Evolutionary conservation across 768 basidiomycete genomes (phyloP), one percentile per base, ranked within the genome.

Genomic region (Xerocomellus dryophilus): DNA sequence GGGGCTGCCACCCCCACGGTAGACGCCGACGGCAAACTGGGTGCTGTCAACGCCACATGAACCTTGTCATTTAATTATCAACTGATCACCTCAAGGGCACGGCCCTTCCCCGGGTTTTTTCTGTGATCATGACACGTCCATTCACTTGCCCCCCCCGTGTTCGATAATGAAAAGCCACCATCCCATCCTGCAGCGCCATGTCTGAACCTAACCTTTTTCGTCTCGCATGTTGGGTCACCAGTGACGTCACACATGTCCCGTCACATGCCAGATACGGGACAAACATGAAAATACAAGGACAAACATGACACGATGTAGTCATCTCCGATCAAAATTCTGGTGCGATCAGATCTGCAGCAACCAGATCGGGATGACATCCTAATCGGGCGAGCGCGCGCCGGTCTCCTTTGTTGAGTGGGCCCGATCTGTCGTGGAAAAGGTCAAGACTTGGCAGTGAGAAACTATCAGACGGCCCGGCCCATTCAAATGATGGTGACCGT

Each of bases 291-390:
- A 62, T 48, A 58, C 60, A 66, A 47, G 44, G 29, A 51, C 59
- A 61, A 57, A 66, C 25, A 59, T 23, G 47, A n/a, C 44, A 60
- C 27, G 56, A 57, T 42, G 55, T 41, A 54, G 38, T 25, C 43
- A 64, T 60, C 46, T 62, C 68, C 68, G 70, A 69, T 69, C 68
- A 69, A 61, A 69, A 71, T 69, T 71, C 68, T 64, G 54, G n/a
- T 53, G 23, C 54, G 68, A 67, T 71, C 65, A 52, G 65, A 69
- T 69, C 69, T 61, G 44, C 62, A 38, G 1, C 60, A 31, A 20
- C 56, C 64, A 53, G 62, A 68, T 66, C 59, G 50, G 60, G 47
- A 9, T 29, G 4, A 5, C 3, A 35, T 40, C 59, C 57, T 39
- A 51, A 64, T 66, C 51, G 61, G 51, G 54, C 1, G 18, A 43